Base-by-base conservation (phyloP, 164 flowering plant species). In the Echeveria elegans region DNA sequence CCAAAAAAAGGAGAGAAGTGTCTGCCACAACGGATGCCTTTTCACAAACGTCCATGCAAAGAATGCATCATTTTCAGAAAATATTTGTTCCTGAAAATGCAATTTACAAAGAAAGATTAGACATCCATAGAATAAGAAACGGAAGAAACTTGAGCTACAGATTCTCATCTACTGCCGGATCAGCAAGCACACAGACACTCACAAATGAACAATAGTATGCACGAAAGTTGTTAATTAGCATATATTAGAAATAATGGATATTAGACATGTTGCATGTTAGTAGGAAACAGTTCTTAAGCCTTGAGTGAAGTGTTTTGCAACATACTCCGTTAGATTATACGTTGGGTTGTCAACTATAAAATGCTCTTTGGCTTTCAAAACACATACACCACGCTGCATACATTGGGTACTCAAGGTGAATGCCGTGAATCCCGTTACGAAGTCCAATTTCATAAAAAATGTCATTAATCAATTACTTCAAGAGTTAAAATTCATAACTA, bases 21-120 rank as follows among this genome's bases (percentile, higher is more conserved):
- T 93, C 80, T 93, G 98, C 98, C 98, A 93, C 23, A 93, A 70
- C 15, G 98, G 98, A 40, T 81, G 73, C 59, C 91, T 73, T 72
- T 86, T 93, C 31, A 77, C 95, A 76, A 89, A 93, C 18, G 96
- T 83, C 98, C 98, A 93, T 24, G 96, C 96, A 75, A 88, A 93
- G 71, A 93, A 93, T 40, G 98, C 97, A 83, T 89, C 98, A 77
- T 81, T 89, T 19, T 90, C 97, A 23, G 98, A 90, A 69, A 93
- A 93, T 19, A 81, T 77, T 77, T 93, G 98, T 64, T 86, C 97
- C 97, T 93, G 89, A 72, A 76, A 72, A 70, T 63, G 72, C 0
- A 64, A 47, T 59, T 40, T 11, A 10, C 41, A 1, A 9, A n/a
- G 26, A 18, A 56, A 10, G 10, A 15, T 68, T 56, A 10, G 11